These are phyloP conservation scores for Schwanniomyces etchellsii DNA, from an alignment of 1,139 yeast species.

Conservation along the genomic window DNA sequence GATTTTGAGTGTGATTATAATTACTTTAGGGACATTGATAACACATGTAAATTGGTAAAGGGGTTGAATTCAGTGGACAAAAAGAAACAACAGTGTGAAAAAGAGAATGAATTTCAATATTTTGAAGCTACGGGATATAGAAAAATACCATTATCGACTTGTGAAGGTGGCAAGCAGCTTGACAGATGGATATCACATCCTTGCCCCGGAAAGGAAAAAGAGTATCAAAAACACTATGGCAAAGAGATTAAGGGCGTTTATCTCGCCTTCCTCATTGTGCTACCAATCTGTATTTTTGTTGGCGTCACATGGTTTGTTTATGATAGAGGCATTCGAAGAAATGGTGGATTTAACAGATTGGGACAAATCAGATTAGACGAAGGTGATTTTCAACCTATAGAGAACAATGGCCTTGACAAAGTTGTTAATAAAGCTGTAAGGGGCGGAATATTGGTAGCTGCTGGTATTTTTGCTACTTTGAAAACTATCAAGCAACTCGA, in stretches of 20 bases:
- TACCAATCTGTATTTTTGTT: slow-evolving; percentile 57
- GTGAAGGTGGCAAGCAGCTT: slow-evolving; percentile 42
- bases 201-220: slow-evolving; percentile 83
- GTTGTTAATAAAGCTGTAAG: slow-evolving; percentile 57
- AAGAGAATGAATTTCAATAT: slow-evolving; percentile 51
- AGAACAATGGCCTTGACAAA: slow-evolving; percentile 58
- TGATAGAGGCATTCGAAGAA: slow-evolving; percentile 73
- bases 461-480: slow-evolving; percentile 37
- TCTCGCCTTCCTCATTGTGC: slow-evolving; percentile 29
- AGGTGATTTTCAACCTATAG: slow-evolving; percentile 62
- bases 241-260: slow-evolving; percentile 50
- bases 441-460: slow-evolving; percentile 52
- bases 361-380: slow-evolving; percentile 83
- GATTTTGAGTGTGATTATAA: slow-evolving; percentile 96
- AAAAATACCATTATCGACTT: slow-evolving; percentile 39
- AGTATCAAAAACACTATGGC: slow-evolving; percentile 56
- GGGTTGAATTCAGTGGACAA: slow-evolving; percentile 70
- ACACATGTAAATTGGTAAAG: slow-evolving; percentile 76
- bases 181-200: slow-evolving; percentile 65
- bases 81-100: slow-evolving; percentile 52
- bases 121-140: slow-evolving; percentile 43
- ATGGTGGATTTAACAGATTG: slow-evolving; percentile 73
- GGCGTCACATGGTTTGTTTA: slow-evolving; percentile 68
- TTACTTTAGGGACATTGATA: slow-evolving; percentile 64
- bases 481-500: slow-evolving; percentile 34